Conservation (phyloP, 1,139 yeast genomes). For the Eremothecium cymbalariae region DNA sequence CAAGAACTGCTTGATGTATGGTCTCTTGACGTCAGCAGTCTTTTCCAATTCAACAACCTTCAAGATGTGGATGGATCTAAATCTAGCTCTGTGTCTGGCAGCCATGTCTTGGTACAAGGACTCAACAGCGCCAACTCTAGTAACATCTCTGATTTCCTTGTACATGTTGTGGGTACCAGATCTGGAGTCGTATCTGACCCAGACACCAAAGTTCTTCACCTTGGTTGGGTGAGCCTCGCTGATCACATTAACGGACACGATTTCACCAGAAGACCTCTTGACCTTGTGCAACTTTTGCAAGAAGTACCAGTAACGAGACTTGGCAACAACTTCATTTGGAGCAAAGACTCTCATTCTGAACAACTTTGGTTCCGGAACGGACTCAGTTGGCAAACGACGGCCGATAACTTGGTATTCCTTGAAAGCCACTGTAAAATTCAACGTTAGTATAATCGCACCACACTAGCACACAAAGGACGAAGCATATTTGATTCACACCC, state of each 20-base stretch:
- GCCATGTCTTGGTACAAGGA: constrained; percentile 99
- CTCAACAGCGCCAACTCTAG: constrained; percentile 99
- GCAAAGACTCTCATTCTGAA: constrained; percentile 99
- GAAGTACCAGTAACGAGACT: constrained; percentile 99
- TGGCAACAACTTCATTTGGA: constrained; percentile 97
- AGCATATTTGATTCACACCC: not conserved
- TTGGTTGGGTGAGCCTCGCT: constrained; percentile 96
- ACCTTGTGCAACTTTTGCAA: constrained; percentile 99
- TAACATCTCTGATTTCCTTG: constrained; percentile 99
- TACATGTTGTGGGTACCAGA: constrained; percentile 99
- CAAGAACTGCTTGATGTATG: constrained; percentile 96
- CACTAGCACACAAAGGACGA: not conserved
- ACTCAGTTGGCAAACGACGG: constrained; percentile 99
- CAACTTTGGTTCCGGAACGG: constrained; percentile 99
- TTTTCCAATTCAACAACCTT: constrained; percentile 98
- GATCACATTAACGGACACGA: constrained; percentile 86
- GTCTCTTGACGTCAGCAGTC: constrained; percentile 98
- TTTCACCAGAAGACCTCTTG: constrained; percentile 99
- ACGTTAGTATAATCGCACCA: constrained; percentile 21
- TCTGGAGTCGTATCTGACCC: constrained; percentile 99
- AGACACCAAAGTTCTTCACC: constrained; percentile 99
- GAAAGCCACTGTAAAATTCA: constrained; percentile 52
- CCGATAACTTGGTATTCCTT: constrained; percentile 99
- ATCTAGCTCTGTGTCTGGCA: constrained; percentile 99
- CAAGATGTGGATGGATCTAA: constrained; percentile 96